These are phyloP conservation scores for Tylopilus felleus DNA, from an alignment of 768 basidiomycete species.

Conservation along the genomic window DNA sequence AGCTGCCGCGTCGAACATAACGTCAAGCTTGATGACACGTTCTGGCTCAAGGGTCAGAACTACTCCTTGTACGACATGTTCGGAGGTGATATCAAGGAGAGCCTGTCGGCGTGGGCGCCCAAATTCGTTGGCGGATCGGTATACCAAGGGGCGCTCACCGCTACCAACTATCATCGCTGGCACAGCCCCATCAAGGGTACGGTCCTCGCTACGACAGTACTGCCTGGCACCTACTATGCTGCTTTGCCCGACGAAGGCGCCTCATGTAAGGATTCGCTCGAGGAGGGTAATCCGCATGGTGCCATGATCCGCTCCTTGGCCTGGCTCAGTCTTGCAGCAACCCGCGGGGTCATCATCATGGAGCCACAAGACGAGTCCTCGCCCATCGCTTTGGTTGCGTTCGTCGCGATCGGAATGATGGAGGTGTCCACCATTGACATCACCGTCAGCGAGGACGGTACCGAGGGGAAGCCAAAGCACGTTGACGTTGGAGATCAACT, in stretches of 20 bases:
- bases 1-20: conserved; percentile 34
- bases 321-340: conserved; percentile 44
- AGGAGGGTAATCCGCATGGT: conserved; percentile 14
- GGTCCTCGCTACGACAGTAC: conserved; percentile 7
- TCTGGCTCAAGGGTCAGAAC: conserved; percentile 59
- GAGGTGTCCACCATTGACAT: conserved; percentile 59
- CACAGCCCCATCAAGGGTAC: too few relatives aligned
- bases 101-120: background rate
- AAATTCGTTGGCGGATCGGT: conserved; percentile 37
- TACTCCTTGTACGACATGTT: conserved; percentile 60
- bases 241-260: conserved; percentile 12
- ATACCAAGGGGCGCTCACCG: conserved; percentile 53
- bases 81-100: conserved; percentile 9
- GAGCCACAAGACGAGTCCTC: conserved; percentile 41
- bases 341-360: conserved; percentile 55
- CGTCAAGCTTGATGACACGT: conserved; percentile 41
- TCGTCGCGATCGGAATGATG: conserved; percentile 58
- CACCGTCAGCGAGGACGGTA: background rate
- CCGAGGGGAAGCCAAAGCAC: background rate
- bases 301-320: conserved; percentile 32
- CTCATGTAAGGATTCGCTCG: too few relatives aligned
- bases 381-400: conserved; percentile 49
- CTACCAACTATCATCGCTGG: too few relatives aligned
- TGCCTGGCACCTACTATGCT: conserved; percentile 24
- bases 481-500: background rate